A percentile compares a stretch with the other conserved stretches of the same genome.
Conservation (phyloP, 1,284 basidiomycete genomes). For the Melampsora americana region DNA sequence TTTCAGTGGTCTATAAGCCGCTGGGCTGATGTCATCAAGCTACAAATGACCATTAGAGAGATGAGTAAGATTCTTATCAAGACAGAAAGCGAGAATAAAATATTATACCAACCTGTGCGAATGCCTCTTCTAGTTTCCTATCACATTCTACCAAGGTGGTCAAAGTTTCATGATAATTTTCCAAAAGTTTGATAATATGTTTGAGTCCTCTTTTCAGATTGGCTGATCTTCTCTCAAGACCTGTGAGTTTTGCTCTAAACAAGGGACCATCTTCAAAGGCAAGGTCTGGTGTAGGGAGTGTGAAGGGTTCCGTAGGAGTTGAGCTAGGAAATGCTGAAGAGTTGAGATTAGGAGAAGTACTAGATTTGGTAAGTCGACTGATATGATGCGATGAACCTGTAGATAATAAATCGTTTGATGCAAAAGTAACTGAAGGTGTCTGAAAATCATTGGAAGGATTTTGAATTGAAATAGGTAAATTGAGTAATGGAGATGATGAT, state of each 20-base stretch:
- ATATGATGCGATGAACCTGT: background rate
- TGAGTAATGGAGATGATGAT: no score
- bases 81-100: background rate
- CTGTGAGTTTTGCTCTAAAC: slow-evolving; percentile 19
- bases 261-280: slow-evolving; percentile 32
- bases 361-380: slow-evolving; percentile 2
- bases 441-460: background rate
- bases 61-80: background rate
- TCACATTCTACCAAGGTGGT: slow-evolving; percentile 11
- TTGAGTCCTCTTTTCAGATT: slow-evolving; percentile 30
- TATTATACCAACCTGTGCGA: background rate
- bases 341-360: slow-evolving; percentile 13
- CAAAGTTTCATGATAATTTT: slow-evolving; percentile 5
- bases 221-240: slow-evolving; percentile 18
- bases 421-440: background rate
- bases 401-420: background rate
- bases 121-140: slow-evolving; percentile 5
- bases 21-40: slow-evolving; percentile 32
- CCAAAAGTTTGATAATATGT: slow-evolving; percentile 29
- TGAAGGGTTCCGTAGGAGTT: slow-evolving; percentile 32
- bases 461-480: background rate
- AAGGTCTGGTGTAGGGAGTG: background rate
- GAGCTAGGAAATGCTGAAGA: slow-evolving; percentile 24
- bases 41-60: background rate
- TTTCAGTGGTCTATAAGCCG: slow-evolving; percentile 24